phyloP scores from a whole-genome alignment of 306 rosid genomes.

The Vachellia collinsii region DNA sequence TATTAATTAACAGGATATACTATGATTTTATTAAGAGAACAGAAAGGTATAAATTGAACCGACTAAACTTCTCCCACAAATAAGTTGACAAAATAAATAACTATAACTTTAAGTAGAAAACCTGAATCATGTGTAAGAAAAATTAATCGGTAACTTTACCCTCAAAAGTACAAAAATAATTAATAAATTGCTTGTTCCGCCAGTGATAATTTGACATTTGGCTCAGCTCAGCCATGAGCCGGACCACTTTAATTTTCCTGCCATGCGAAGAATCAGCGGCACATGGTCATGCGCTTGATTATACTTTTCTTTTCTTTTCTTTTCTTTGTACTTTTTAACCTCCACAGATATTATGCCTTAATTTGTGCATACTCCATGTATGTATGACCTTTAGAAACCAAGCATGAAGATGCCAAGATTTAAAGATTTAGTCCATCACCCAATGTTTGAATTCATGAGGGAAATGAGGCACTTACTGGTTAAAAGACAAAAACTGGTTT shows the following conservation, averaged over 20 bases:
- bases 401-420: constrained; percentile 22
- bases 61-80: background rate
- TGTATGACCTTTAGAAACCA: constrained; percentile 23
- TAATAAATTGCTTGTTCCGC: constrained; percentile 4
- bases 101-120: background rate
- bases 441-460: constrained; percentile 38
- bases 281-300: constrained; percentile 50
- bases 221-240: constrained; percentile 35
- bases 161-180: background rate
- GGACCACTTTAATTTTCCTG: constrained; percentile 37
- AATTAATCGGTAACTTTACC: background rate
- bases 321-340: constrained; percentile 14
- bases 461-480: constrained; percentile 24
- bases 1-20: background rate
- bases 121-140: background rate
- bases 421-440: constrained; percentile 34
- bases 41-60: background rate
- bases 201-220: constrained; percentile 11
- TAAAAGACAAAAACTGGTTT: background rate
- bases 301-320: too few relatives aligned
- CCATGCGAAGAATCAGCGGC: constrained; percentile 44
- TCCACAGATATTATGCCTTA: constrained; percentile 45
- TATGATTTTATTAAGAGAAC: background rate
- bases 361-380: constrained; percentile 40
- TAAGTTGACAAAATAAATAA: background rate